A percentile compares a stretch with the other conserved stretches of the same genome.
phyloP scores from a whole-genome alignment of 306 rosid species.

The Dalbergia cultrata region DNA sequence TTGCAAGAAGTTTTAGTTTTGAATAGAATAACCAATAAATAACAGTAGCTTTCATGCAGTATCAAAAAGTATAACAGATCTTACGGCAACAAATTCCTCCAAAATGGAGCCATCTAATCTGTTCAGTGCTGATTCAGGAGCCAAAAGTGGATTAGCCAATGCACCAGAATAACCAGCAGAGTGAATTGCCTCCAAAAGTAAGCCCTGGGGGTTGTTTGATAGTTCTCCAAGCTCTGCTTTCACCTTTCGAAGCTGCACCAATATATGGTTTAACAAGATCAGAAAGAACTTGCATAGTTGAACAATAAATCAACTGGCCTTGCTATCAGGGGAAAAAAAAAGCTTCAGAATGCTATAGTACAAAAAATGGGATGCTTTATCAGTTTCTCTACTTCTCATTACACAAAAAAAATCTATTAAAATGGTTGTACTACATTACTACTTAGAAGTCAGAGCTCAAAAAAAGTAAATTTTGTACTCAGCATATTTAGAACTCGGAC shows the following conservation, averaged over 20 bases:
- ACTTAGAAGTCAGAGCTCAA: conserved; percentile 1
- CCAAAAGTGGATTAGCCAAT: conserved; percentile 84
- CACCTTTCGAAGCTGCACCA: conserved; percentile 72
- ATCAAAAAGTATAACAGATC: conserved; percentile 45
- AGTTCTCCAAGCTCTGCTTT: conserved; percentile 70
- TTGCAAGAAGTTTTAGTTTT: background rate
- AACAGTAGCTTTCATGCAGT: background rate
- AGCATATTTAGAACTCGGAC: conserved; percentile 12
- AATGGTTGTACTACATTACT: background rate
- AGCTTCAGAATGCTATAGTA: conserved; percentile 2
- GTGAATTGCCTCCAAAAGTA: conserved; percentile 84
- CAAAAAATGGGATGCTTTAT: conserved; percentile 14
- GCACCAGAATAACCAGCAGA: conserved; percentile 86
- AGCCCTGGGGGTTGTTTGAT: conserved; percentile 78
- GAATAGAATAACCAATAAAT: background rate
- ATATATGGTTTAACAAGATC: conserved; percentile 41
- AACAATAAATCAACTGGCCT: conserved; percentile 8
- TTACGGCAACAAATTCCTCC: conserved; percentile 76
- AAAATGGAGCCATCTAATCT: conserved; percentile 66
- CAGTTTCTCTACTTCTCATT: conserved; percentile 4
- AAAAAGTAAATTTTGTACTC: background rate
- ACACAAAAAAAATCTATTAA: background rate
- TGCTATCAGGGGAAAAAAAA: too few relatives aligned
- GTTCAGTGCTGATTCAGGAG: conserved; percentile 63
- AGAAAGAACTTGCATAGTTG: conserved; percentile 23